Evolutionary conservation across 139 green algal species (phyloP).

Genomic region (Haematococcus lacustris): DNA sequence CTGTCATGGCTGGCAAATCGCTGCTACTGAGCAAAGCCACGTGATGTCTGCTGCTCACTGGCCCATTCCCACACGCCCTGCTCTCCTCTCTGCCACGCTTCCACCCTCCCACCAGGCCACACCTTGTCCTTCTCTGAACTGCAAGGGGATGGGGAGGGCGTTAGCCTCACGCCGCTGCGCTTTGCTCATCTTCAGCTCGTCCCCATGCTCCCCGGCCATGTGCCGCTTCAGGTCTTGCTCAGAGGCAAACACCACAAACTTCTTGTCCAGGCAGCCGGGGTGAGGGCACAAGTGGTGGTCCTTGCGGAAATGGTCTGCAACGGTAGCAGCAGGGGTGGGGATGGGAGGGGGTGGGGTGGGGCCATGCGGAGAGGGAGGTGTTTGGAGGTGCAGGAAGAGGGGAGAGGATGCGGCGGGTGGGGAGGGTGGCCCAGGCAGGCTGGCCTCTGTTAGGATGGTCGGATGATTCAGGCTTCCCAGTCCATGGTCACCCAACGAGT

Average conservation of each 20-base stretch:
- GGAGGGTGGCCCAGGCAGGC: too few species aligned
- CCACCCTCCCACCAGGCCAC: background rate
- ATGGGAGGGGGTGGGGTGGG: too few species aligned
- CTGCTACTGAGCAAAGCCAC: background rate
- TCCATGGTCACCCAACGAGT: too few species aligned
- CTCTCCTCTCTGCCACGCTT: background rate
- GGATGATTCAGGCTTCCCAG: too few species aligned
- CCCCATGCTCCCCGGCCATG: conserved; percentile 61
- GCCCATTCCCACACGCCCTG: background rate
- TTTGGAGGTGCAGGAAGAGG: too few species aligned
- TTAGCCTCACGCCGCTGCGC: conserved; percentile 60
- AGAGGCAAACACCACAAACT: conserved; percentile 84
- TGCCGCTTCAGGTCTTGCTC: conserved; percentile 80
- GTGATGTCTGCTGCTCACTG: background rate
- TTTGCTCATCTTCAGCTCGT: conserved; percentile 50
- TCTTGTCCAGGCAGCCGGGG: conserved; percentile 72
- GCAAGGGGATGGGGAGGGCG: conserved; percentile 57
- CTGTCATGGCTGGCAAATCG: background rate
- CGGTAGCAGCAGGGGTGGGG: too few species aligned
- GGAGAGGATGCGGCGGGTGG: too few species aligned
- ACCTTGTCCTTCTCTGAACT: conserved; percentile 15
- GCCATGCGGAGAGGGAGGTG: too few species aligned
- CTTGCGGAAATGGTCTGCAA: conserved; percentile 71
- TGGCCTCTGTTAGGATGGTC: too few species aligned
- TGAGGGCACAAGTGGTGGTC: conserved; percentile 81